A percentile compares a stretch with the other conserved stretches of the same genome.
Evolutionary conservation across 2,329 filamentous ascomycete genomes (phyloP).

Genomic region (Botrytis fabae): DNA sequence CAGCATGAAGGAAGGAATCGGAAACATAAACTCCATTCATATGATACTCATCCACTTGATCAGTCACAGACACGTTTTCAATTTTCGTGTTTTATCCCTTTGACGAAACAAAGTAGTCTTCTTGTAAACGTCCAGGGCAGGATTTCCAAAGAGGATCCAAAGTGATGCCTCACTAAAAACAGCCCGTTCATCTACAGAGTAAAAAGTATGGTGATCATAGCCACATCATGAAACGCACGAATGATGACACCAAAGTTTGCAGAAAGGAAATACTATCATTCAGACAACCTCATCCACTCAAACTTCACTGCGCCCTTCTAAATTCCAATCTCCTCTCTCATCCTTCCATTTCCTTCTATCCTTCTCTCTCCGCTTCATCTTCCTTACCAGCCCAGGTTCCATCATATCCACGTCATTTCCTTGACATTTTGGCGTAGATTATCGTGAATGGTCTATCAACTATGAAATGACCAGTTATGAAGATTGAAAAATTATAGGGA

Average conservation of each 20-base stretch:
- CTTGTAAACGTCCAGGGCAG: background rate
- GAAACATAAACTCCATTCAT: background rate
- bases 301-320: background rate
- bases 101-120: background rate
- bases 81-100: background rate
- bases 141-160: background rate
- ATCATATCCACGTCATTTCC: background rate
- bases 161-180: background rate
- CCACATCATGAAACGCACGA: background rate
- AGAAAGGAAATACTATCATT: background rate
- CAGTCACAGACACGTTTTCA: background rate
- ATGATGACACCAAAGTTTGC: too few relatives aligned
- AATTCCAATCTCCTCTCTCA: background rate
- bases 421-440: too few relatives aligned
- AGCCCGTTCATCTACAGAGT: background rate
- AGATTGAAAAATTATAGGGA: too few relatives aligned
- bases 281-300: slow-evolving; percentile 10
- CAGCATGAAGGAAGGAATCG: background rate
- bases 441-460: too few relatives aligned
- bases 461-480: too few relatives aligned
- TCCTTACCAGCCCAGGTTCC: background rate
- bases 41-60: background rate
- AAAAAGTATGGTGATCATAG: background rate
- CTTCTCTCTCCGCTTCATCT: background rate
- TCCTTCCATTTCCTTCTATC: background rate